Percentiles rank a stretch among this genome's conserved stretches.
Evolutionary conservation across 352 stramenopile genomes (phyloP).

Genomic region (Phytophthora pluvialis): DNA sequence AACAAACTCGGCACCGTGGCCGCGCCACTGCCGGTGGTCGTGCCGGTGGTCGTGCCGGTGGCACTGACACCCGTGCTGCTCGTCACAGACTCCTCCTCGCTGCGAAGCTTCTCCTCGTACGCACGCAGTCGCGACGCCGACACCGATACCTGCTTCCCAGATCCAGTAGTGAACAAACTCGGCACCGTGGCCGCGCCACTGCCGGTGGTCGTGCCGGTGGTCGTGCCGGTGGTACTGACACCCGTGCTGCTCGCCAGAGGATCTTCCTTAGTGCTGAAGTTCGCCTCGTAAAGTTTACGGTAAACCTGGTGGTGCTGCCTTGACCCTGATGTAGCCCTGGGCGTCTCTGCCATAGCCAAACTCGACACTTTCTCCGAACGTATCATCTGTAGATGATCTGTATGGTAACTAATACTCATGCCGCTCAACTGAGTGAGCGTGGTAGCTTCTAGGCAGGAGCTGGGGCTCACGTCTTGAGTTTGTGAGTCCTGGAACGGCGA

Average conservation of each 20-base stretch:
- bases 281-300: too few species aligned
- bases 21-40: not conserved
- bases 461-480: not conserved
- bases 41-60: not conserved
- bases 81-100: constrained; percentile 13
- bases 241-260: not conserved
- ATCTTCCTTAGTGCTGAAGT: constrained; percentile 18
- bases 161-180: constrained; percentile 43
- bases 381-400: too few species aligned
- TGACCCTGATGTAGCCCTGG: too few species aligned
- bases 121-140: constrained; percentile 36
- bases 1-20: constrained; percentile 32
- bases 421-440: not conserved
- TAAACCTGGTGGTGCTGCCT: not conserved
- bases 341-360: not conserved
- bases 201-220: not conserved
- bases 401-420: not conserved
- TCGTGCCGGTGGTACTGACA: not conserved
- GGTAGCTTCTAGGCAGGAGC: not conserved
- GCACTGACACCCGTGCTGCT: not conserved
- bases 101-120: constrained; percentile 31
- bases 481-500: not conserved
- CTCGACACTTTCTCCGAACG: constrained; percentile 4
- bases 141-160: constrained; percentile 36
- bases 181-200: constrained; percentile 11